phyloP scores from a whole-genome alignment of 2,329 filamentous ascomycete species.

The Chaetomium strumarium region DNA sequence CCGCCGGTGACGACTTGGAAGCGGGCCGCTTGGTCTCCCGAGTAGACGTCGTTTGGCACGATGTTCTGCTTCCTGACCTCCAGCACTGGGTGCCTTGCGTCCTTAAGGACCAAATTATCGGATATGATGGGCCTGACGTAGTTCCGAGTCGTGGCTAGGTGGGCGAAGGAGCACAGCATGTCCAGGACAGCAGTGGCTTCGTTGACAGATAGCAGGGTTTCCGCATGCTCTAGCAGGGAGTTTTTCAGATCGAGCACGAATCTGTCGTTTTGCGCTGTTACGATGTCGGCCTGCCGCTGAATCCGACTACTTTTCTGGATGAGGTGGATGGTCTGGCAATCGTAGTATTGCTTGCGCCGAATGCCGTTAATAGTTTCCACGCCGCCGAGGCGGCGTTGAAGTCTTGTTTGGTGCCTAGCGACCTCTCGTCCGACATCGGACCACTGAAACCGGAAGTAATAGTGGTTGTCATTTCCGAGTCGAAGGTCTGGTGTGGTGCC shows the following conservation, averaged over 20 bases:
- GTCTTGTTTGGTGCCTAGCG: neutral
- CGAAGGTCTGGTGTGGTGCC: constrained; percentile 13
- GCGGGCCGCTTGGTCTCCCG: constrained; percentile 58
- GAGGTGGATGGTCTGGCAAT: constrained; percentile 81
- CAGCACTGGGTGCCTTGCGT: constrained; percentile 70
- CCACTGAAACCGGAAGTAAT: constrained; percentile 53
- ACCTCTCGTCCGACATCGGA: constrained; percentile 18
- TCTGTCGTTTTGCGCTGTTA: constrained; percentile 74
- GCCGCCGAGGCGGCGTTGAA: constrained; percentile 3
- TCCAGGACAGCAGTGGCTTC: constrained; percentile 84
- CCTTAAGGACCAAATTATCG: constrained; percentile 63
- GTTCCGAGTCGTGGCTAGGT: constrained; percentile 57
- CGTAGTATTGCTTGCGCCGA: constrained; percentile 65
- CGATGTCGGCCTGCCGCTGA: constrained; percentile 74
- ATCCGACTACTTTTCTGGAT: constrained; percentile 77
- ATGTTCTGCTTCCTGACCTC: constrained; percentile 61
- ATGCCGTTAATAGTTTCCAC: constrained; percentile 68
- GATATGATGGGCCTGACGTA: constrained; percentile 63
- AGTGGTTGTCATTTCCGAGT: constrained; percentile 27
- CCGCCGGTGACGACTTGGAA: constrained; percentile 94
- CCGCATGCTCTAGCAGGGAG: constrained; percentile 65
- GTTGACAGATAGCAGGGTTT: constrained; percentile 73
- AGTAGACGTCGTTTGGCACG: constrained; percentile 86
- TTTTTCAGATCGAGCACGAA: constrained; percentile 67
- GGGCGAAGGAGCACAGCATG: constrained; percentile 72